Evolutionary conservation across 2,329 filamentous ascomycete genomes (phyloP).

Genomic region (Neofusicoccum kwambonambiense): DNA sequence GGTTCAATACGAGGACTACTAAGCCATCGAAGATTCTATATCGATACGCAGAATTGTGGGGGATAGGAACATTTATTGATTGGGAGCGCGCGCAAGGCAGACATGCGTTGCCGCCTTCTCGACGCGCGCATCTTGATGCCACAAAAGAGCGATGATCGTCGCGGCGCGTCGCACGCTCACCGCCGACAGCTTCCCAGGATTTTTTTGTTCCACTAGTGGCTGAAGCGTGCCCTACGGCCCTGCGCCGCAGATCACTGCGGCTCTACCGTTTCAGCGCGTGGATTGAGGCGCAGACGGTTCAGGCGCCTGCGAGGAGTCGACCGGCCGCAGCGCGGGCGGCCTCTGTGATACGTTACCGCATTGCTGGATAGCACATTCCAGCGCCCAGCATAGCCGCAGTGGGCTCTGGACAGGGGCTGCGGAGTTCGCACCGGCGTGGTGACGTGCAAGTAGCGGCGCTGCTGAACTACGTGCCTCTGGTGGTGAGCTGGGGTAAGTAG

Average conservation of each 20-base stretch:
- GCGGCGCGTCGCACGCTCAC: background rate
- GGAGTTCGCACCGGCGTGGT: background rate
- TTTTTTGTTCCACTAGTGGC: background rate
- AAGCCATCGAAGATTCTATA: background rate
- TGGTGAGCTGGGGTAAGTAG: no score
- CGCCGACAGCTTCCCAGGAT: background rate
- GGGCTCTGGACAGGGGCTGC: background rate
- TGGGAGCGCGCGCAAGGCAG: background rate
- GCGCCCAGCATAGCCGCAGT: slow-evolving; percentile 1
- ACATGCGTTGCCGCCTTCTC: background rate
- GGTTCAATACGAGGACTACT: background rate
- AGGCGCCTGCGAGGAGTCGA: no score
- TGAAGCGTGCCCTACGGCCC: background rate
- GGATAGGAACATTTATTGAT: background rate
- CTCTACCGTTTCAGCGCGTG: background rate
- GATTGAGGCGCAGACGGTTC: slow-evolving; percentile 2
- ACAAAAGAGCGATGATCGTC: background rate
- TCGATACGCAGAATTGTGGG: background rate
- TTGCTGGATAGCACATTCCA: background rate
- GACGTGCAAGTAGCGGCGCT: background rate
- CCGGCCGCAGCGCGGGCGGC: background rate
- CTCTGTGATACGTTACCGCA: slow-evolving; percentile 6
- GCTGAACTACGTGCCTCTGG: no score
- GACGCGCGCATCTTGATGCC: background rate
- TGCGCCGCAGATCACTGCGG: slow-evolving; percentile 3